Conservation (phyloP, 75 land plant genomes). For the Sequoia sempervirens region DNA sequence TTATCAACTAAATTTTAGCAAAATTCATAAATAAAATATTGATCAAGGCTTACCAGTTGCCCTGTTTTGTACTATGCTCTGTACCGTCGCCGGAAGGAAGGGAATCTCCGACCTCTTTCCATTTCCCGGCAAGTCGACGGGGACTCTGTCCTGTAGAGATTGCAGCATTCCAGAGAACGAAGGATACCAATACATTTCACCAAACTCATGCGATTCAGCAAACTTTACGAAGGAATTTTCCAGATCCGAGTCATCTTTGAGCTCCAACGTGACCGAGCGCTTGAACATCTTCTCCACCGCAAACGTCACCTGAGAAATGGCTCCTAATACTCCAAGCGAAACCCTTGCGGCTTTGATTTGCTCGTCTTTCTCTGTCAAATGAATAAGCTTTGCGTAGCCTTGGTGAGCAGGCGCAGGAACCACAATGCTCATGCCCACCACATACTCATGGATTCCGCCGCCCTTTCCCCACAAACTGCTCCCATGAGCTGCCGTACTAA, state of each 20-base stretch:
- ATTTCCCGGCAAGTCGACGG: not conserved
- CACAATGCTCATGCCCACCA: too few relatives aligned
- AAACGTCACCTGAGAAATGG: constrained; percentile 16
- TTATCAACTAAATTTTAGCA: not conserved
- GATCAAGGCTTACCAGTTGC: not conserved
- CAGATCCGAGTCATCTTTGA: not conserved
- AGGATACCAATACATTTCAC: constrained; percentile 14
- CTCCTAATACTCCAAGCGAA: too few relatives aligned
- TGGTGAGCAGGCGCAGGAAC: too few relatives aligned
- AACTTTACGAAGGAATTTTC: not conserved
- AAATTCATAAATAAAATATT: too few relatives aligned
- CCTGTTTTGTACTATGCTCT: not conserved
- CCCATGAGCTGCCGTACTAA: constrained; percentile 23
- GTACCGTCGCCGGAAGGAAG: not conserved
- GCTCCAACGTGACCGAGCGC: not conserved
- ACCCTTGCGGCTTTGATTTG: too few relatives aligned
- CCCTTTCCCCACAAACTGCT: not conserved
- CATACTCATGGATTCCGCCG: too few relatives aligned
- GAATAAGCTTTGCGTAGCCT: too few relatives aligned
- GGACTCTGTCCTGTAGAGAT: constrained; percentile 7
- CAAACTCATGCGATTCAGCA: constrained; percentile 12
- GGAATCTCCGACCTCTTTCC: not conserved
- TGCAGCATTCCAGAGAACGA: not conserved
- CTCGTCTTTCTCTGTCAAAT: too few relatives aligned
- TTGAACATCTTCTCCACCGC: constrained; percentile 18